Conservation (phyloP, 1,139 yeast species). For the Suhomyces yuchorum region DNA sequence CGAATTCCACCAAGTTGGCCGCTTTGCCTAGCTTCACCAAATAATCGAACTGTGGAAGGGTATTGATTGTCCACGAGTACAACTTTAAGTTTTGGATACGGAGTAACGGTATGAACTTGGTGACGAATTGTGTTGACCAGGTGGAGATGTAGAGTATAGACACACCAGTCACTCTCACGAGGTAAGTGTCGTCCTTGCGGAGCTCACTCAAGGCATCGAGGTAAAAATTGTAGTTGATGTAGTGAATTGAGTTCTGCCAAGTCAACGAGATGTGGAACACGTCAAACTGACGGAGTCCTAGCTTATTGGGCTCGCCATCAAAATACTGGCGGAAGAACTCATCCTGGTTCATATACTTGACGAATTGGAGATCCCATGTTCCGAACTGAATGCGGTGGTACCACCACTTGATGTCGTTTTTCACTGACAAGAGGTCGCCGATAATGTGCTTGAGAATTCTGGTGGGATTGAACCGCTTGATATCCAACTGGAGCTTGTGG, state of each 20-base stretch:
- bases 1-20: slow-evolving; percentile 40
- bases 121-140: slow-evolving; percentile 41
- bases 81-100: slow-evolving; percentile 51
- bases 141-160: slow-evolving; percentile 43
- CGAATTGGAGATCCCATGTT: slow-evolving; percentile 71
- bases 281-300: slow-evolving; percentile 34
- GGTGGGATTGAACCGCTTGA: slow-evolving; percentile 71
- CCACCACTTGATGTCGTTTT: slow-evolving; percentile 66
- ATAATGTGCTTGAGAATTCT: slow-evolving; percentile 56
- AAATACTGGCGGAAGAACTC: slow-evolving; percentile 34
- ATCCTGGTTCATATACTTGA: slow-evolving; percentile 53
- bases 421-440: slow-evolving; percentile 47
- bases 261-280: slow-evolving; percentile 39
- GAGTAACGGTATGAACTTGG: slow-evolving; percentile 40
- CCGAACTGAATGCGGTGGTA: slow-evolving; percentile 70
- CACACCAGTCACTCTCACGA: slow-evolving; percentile 39
- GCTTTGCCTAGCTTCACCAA: slow-evolving; percentile 30
- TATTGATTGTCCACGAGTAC: slow-evolving; percentile 85
- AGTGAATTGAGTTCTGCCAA: slow-evolving; percentile 40
- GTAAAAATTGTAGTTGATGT: slow-evolving; percentile 40
- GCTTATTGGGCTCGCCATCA: slow-evolving; percentile 15
- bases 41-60: slow-evolving; percentile 49
- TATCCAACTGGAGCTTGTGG: slow-evolving; percentile 71
- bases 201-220: slow-evolving; percentile 27
- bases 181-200: slow-evolving; percentile 20